Conservation (phyloP, 345 rosid species). For the Eutrema japonicum region DNA sequence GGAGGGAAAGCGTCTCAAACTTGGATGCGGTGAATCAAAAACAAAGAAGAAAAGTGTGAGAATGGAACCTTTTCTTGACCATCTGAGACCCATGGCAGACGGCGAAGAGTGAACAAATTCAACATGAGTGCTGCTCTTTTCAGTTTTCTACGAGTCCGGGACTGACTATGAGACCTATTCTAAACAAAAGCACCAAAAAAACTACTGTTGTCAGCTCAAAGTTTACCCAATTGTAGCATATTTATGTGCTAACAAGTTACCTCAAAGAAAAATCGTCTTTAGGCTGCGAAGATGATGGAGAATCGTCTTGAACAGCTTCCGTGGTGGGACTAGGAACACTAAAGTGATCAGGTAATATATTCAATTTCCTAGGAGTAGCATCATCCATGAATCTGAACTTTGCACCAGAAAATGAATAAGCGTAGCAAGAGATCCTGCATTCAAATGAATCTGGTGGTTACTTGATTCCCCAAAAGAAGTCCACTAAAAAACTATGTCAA, state of each 20-base stretch:
- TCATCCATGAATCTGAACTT: slow-evolving; percentile 69
- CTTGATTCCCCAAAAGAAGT: too few species aligned
- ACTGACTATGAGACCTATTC: slow-evolving; percentile 58
- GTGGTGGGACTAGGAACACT: slow-evolving; percentile 53
- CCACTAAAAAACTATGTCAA: background rate
- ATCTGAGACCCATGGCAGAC: slow-evolving; percentile 76
- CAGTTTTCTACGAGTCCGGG: slow-evolving; percentile 54
- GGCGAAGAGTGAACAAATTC: slow-evolving; percentile 69
- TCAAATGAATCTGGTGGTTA: background rate
- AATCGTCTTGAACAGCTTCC: slow-evolving; percentile 43
- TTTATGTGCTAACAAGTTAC: slow-evolving; percentile 41
- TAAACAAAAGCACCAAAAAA: slow-evolving; percentile 50
- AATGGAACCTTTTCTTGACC: slow-evolving; percentile 77
- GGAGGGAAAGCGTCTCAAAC: background rate
- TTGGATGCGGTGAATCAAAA: background rate
- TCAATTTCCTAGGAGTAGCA: slow-evolving; percentile 59
- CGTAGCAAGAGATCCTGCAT: slow-evolving; percentile 1
- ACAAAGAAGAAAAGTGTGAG: slow-evolving; percentile 14
- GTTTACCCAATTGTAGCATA: background rate
- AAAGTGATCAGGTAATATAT: slow-evolving; percentile 72
- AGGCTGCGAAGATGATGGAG: slow-evolving; percentile 52
- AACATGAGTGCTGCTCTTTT: slow-evolving; percentile 69
- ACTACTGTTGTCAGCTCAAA: slow-evolving; percentile 30
- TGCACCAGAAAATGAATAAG: background rate
- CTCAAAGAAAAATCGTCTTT: slow-evolving; percentile 48